Conservation (phyloP, 2,329 filamentous ascomycete genomes). For the Chaetothyriales sp. region DNA sequence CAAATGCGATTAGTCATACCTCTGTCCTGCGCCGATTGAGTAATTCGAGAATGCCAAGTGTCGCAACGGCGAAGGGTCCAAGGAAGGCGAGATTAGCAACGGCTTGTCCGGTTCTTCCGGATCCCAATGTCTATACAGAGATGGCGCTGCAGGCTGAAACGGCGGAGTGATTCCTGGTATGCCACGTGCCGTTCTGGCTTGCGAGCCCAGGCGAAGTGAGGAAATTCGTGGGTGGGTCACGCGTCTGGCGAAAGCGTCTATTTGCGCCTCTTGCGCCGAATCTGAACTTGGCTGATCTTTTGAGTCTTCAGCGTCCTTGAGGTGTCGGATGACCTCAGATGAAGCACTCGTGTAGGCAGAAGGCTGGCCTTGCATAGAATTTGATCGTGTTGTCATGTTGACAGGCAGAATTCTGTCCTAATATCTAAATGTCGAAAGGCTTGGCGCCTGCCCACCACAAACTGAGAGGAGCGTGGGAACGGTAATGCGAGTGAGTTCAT, state of each 20-base stretch:
- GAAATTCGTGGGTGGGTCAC: constrained; percentile 13
- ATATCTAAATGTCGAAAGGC: background rate
- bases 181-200: constrained; percentile 9
- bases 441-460: background rate
- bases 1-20: constrained; percentile 8
- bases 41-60: constrained; percentile 12
- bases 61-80: constrained; percentile 13
- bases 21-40: background rate
- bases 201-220: constrained; percentile 13
- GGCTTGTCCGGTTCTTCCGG: constrained; percentile 4
- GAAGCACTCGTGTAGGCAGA: background rate
- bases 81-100: background rate
- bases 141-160: constrained; percentile 14
- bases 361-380: background rate
- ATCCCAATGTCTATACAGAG: constrained; percentile 7
- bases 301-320: background rate
- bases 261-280: background rate
- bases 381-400: background rate
- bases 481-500: background rate
- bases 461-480: too few species aligned
- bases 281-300: background rate
- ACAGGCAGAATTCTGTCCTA: background rate
- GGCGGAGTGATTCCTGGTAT: constrained; percentile 15
- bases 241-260: constrained; percentile 1
- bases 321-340: background rate